These are phyloP conservation scores for Neofusicoccum cordaticola DNA, from an alignment of 2,329 filamentous ascomycete genomes.

Conservation along the genomic window DNA sequence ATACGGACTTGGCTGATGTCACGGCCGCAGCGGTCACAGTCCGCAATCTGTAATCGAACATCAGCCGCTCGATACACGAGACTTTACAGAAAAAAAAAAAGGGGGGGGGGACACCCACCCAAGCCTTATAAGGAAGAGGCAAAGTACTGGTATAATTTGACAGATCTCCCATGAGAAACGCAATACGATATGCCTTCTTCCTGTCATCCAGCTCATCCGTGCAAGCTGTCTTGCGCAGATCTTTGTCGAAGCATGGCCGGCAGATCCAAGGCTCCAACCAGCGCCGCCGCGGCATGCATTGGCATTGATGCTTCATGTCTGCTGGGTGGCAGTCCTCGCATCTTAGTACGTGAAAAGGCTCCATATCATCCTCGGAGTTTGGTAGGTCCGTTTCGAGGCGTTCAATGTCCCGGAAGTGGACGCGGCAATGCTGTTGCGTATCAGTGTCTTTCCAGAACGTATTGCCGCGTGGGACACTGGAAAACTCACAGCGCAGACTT, in stretches of 20 bases:
- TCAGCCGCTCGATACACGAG: too few species aligned
- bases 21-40: neutral
- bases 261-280: neutral
- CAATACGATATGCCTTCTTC: neutral
- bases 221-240: neutral
- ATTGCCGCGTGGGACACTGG: too few species aligned
- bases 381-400: neutral
- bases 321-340: neutral
- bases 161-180: too few species aligned
- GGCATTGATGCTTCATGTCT: neutral
- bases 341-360: neutral
- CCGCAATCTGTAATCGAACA: neutral
- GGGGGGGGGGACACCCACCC: too few species aligned
- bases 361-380: neutral
- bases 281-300: neutral
- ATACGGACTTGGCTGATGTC: neutral
- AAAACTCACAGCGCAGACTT: neutral
- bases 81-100: neutral
- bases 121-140: too few species aligned
- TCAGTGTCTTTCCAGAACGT: too few species aligned
- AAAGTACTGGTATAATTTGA: too few species aligned
- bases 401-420: neutral
- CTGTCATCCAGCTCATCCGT: neutral
- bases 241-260: neutral
- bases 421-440: neutral